Evolutionary conservation across 495 filamentous ascomycete genomes (phyloP).

Genomic region (Hypomontagnella monticulosa): DNA sequence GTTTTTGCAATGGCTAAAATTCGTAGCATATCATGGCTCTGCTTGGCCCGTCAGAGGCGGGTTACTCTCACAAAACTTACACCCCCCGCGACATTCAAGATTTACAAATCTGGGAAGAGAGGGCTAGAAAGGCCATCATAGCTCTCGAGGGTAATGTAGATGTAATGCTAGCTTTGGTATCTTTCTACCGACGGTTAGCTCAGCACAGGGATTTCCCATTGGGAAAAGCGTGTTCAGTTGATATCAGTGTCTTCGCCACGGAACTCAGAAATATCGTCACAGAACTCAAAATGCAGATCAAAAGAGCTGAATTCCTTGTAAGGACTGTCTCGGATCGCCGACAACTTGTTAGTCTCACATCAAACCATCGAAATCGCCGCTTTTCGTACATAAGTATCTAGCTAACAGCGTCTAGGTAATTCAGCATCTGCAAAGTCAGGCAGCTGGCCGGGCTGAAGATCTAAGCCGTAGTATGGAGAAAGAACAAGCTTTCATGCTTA

Average conservation of each 20-base stretch:
- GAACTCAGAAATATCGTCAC: conserved; percentile 51
- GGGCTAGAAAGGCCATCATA: conserved; percentile 47
- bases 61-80: conserved; percentile 37
- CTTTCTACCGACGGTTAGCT: conserved; percentile 49
- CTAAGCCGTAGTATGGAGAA: conserved; percentile 50
- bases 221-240: conserved; percentile 30
- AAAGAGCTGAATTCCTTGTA: conserved; percentile 47
- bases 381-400: conserved; percentile 6
- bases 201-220: conserved; percentile 47
- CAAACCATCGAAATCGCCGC: too few relatives aligned
- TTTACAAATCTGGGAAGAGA: conserved; percentile 52
- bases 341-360: conserved; percentile 43
- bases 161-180: conserved; percentile 46
- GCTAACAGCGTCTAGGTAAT: conserved; percentile 35
- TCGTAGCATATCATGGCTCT: conserved; percentile 37
- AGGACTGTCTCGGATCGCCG: conserved; percentile 50
- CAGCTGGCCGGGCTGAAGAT: conserved; percentile 48
- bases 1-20: too few relatives aligned
- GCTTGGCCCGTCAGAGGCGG: conserved; percentile 28
- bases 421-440: conserved; percentile 48
- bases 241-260: conserved; percentile 44
- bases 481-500: conserved; percentile 52
- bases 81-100: conserved; percentile 45
- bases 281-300: conserved; percentile 50
- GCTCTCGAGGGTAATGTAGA: conserved; percentile 53